Evolutionary conservation across 2,329 filamentous ascomycete species (phyloP).

Genomic region (Meredithiella fracta): DNA sequence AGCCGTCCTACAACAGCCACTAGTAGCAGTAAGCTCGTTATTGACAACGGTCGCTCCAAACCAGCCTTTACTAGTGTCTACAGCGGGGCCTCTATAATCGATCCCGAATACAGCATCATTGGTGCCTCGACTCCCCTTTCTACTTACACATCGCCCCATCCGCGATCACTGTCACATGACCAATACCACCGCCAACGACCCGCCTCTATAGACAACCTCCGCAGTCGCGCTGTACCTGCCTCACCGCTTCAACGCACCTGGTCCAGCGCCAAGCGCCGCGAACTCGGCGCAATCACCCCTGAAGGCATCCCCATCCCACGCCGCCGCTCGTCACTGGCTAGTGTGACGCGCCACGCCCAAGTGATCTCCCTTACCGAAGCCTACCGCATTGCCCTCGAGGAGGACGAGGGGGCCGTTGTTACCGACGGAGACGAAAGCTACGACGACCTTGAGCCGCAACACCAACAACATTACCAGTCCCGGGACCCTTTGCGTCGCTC

Average conservation of each 20-base stretch:
- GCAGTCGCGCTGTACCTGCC: constrained; percentile 7
- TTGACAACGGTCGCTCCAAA: constrained; percentile 26
- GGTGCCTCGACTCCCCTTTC: constrained; percentile 16
- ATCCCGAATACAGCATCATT: neutral
- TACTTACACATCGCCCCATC: constrained; percentile 8
- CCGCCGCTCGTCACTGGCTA: constrained; percentile 14
- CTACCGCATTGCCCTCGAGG: constrained; percentile 12
- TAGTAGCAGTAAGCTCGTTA: constrained; percentile 20
- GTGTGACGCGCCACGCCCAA: constrained; percentile 14
- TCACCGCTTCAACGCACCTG: constrained; percentile 11
- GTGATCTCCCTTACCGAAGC: constrained; percentile 14
- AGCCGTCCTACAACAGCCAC: constrained; percentile 14
- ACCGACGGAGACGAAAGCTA: constrained; percentile 12
- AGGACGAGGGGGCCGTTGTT: constrained; percentile 13
- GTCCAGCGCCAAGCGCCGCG: constrained; percentile 11
- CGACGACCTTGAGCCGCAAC: constrained; percentile 7
- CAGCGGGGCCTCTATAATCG: constrained; percentile 10
- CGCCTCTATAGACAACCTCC: constrained; percentile 12
- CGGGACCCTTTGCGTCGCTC: neutral
- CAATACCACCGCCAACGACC: constrained; percentile 13
- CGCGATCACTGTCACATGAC: constrained; percentile 2
- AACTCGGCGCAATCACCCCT: constrained; percentile 10
- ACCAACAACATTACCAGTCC: neutral
- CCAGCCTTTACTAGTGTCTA: constrained; percentile 23
- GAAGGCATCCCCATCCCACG: constrained; percentile 14